These are phyloP conservation scores for Groenewaldozyma auringiensis DNA, from an alignment of 1,139 yeast species.

Conservation along the genomic window DNA sequence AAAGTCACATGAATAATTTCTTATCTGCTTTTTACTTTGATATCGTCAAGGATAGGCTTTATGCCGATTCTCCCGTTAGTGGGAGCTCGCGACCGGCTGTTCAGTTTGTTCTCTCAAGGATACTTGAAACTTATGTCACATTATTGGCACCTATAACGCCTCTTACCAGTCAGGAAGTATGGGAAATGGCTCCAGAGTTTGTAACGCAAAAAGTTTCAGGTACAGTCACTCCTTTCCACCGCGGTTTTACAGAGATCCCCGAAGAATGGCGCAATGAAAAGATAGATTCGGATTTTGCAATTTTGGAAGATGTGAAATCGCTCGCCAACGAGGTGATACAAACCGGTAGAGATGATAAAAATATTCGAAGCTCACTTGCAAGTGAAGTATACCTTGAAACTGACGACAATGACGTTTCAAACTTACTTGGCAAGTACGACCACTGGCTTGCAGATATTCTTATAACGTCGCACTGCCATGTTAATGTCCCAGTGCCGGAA, in stretches of 20 bases:
- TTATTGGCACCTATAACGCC: constrained; percentile 79
- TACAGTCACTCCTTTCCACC: constrained; percentile 46
- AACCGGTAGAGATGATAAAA: constrained; percentile 40
- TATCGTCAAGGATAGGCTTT: constrained; percentile 74
- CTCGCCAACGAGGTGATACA: constrained; percentile 44
- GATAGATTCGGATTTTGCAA: constrained; percentile 30
- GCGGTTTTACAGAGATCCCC: constrained; percentile 38
- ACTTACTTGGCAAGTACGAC: constrained; percentile 22
- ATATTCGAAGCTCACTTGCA: constrained; percentile 59
- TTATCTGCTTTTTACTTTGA: constrained; percentile 84
- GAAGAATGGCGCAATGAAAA: constrained; percentile 31
- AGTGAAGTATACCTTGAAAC: constrained; percentile 40
- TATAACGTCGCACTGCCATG: constrained; percentile 51
- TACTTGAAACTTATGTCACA: constrained; percentile 55
- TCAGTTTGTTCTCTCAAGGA: constrained; percentile 61
- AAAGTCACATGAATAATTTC: constrained; percentile 64
- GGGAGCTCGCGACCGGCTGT: constrained; percentile 54
- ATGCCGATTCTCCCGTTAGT: constrained; percentile 47
- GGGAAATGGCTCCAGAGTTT: constrained; percentile 48
- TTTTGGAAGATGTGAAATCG: constrained; percentile 43
- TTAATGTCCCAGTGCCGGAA: constrained; percentile 28
- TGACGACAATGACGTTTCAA: constrained; percentile 14
- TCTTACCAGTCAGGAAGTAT: constrained; percentile 74
- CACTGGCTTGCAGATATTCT: constrained; percentile 45
- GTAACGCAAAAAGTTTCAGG: constrained; percentile 33